Conservation (phyloP, 257 asterid species). For the Gentiana macrophylla region DNA sequence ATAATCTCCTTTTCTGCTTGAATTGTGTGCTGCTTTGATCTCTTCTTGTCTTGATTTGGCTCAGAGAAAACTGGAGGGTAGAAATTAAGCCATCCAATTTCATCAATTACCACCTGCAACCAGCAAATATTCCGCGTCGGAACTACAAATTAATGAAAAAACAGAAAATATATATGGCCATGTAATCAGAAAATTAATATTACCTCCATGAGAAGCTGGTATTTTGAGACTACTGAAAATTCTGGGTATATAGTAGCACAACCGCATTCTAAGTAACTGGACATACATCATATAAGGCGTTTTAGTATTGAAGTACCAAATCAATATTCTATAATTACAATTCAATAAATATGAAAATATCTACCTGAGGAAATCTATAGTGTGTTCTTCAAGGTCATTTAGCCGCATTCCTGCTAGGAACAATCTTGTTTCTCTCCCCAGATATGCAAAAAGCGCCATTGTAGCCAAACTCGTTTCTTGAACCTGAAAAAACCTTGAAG, state of each 20-base stretch:
- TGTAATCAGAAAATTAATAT: slow-evolving; percentile 8
- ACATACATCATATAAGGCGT: slow-evolving; percentile 12
- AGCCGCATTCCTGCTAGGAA: slow-evolving; percentile 49
- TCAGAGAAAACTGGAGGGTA: slow-evolving; percentile 36
- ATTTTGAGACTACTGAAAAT: slow-evolving; percentile 44
- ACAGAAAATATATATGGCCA: slow-evolving; percentile 1
- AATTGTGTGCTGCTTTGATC: slow-evolving; percentile 39
- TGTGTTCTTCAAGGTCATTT: slow-evolving; percentile 51
- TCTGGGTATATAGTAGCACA: slow-evolving; percentile 50
- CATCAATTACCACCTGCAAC: slow-evolving; percentile 56
- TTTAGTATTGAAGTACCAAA: slow-evolving; percentile 3
- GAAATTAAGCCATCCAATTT: slow-evolving; percentile 77
- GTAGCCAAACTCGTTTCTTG: slow-evolving; percentile 52
- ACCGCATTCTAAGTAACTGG: slow-evolving; percentile 75
- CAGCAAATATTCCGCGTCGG: slow-evolving; percentile 11
- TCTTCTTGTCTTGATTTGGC: slow-evolving; percentile 34
- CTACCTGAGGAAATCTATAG: slow-evolving; percentile 56
- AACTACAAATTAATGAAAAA: background rate
- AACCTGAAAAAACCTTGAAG: slow-evolving; percentile 27
- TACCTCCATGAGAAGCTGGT: slow-evolving; percentile 84
- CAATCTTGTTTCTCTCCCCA: slow-evolving; percentile 72
- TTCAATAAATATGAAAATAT: slow-evolving; percentile 1
- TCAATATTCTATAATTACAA: slow-evolving; percentile 7
- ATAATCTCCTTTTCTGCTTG: slow-evolving; percentile 71
- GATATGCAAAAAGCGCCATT: slow-evolving; percentile 58